Percentiles rank a stretch among this genome's conserved stretches.
phyloP scores from a whole-genome alignment of 2,329 filamentous ascomycete species.

The Keithomyces neogunnii region DNA sequence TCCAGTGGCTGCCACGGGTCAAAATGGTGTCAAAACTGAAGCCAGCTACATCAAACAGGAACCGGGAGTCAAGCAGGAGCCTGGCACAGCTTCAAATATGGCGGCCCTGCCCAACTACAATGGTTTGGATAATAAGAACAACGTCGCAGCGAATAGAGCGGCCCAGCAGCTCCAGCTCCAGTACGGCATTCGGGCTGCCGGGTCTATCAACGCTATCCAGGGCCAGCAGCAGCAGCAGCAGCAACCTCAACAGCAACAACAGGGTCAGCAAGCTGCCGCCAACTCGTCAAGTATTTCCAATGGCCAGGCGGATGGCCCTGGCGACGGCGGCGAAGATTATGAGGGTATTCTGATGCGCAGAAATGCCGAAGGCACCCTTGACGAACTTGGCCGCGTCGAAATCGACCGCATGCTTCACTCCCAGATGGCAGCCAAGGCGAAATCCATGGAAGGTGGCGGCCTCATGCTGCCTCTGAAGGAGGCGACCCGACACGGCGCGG shows the following conservation, averaged over 20 bases:
- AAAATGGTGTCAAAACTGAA: constrained; percentile 36
- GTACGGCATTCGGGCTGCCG: constrained; percentile 56
- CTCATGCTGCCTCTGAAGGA: constrained; percentile 65
- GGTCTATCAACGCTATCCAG: constrained; percentile 57
- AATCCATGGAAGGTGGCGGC: constrained; percentile 64
- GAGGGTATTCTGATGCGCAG: constrained; percentile 52
- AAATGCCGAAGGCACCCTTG: constrained; percentile 42
- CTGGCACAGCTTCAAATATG: constrained; percentile 24
- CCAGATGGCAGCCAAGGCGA: constrained; percentile 57
- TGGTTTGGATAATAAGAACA: constrained; percentile 24
- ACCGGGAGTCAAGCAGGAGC: constrained; percentile 36
- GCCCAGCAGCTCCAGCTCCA: constrained; percentile 47
- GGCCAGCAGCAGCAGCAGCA: constrained; percentile 22
- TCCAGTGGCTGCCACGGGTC: constrained; percentile 15
- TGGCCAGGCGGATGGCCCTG: constrained; percentile 66
- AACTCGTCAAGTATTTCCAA: constrained; percentile 22
- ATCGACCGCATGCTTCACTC: constrained; percentile 63
- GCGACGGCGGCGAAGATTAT: constrained; percentile 44
- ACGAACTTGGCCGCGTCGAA: constrained; percentile 49
- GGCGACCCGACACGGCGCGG: constrained; percentile 28
- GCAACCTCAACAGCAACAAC: constrained; percentile 18
- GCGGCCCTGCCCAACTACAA: constrained; percentile 25
- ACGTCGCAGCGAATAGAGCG: constrained; percentile 44
- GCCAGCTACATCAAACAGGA: constrained; percentile 38
- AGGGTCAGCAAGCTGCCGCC: constrained; percentile 11